Conservation (phyloP, 2,329 filamentous ascomycete genomes). For the Podosphaera xanthii region DNA sequence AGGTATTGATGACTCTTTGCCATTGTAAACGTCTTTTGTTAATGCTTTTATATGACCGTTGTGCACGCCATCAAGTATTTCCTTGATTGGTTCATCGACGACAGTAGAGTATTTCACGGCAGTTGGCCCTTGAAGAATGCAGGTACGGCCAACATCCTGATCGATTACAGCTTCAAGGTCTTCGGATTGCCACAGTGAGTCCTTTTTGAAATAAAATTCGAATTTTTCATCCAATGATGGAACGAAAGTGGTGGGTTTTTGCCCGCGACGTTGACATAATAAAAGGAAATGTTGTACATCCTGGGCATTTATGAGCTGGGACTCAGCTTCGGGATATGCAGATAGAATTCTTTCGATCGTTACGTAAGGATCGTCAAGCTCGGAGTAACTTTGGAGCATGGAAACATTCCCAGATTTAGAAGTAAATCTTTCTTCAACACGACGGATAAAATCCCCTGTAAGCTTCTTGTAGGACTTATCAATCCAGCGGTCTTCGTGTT, state of each 20-base stretch:
- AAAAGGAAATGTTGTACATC: slow-evolving; percentile 94
- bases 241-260: slow-evolving; percentile 95
- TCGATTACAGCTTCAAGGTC: slow-evolving; percentile 87
- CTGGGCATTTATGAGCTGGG: slow-evolving; percentile 90
- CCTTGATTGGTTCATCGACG: slow-evolving; percentile 81
- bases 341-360: slow-evolving; percentile 58
- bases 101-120: slow-evolving; percentile 74
- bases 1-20: slow-evolving; percentile 53
- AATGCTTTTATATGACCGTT: slow-evolving; percentile 64
- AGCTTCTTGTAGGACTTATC: slow-evolving; percentile 62
- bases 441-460: slow-evolving; percentile 87
- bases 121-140: slow-evolving; percentile 87
- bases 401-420: slow-evolving; percentile 47
- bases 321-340: slow-evolving; percentile 66
- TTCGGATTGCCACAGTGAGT: slow-evolving; percentile 97
- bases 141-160: slow-evolving; percentile 88
- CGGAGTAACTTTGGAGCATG: slow-evolving; percentile 69
- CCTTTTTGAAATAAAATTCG: slow-evolving; percentile 99
- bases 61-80: slow-evolving; percentile 83
- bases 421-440: slow-evolving; percentile 90
- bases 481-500: slow-evolving; percentile 80
- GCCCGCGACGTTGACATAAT: slow-evolving; percentile 70
- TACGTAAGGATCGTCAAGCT: slow-evolving; percentile 62
- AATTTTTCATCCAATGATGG: slow-evolving; percentile 92
- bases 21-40: slow-evolving; percentile 56